Conservation (phyloP, 2,329 filamentous ascomycete species). For the Sphaerulina vaccinii region DNA sequence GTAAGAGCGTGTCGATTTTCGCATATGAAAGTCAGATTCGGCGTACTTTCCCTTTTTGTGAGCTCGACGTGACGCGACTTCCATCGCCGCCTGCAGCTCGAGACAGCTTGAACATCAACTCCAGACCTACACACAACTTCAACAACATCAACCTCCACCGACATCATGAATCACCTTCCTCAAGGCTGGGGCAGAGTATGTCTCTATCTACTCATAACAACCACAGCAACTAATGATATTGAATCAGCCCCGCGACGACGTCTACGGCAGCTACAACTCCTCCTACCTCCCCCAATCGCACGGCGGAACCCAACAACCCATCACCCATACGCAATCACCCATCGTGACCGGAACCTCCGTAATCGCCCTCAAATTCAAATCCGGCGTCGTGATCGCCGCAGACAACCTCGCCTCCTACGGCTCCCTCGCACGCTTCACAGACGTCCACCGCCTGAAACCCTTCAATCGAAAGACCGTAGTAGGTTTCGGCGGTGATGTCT, state of each 20-base stretch:
- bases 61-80: constrained; percentile 10
- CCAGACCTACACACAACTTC: not conserved
- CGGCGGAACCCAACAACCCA: constrained; percentile 52
- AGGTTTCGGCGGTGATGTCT: constrained; percentile 95
- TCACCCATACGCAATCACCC: constrained; percentile 84
- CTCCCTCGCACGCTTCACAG: constrained; percentile 89
- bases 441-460: constrained; percentile 89
- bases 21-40: not conserved
- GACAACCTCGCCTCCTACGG: constrained; percentile 98
- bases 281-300: constrained; percentile 73
- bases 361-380: constrained; percentile 90
- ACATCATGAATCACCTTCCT: constrained; percentile 63
- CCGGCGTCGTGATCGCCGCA: constrained; percentile 92
- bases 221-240: constrained; percentile 38
- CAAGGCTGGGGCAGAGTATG: constrained; percentile 66
- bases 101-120: constrained; percentile 5
- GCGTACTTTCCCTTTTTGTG: constrained; percentile 6
- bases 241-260: constrained; percentile 84
- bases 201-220: constrained; percentile 27
- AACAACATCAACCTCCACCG: constrained; percentile 9
- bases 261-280: constrained; percentile 90
- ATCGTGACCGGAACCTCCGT: constrained; percentile 97
- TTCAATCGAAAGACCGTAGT: constrained; percentile 83
- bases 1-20: not conserved
- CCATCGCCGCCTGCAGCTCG: constrained; percentile 9